Percentiles rank a stretch among this genome's conserved stretches.
Conservation (phyloP, 2,329 filamentous ascomycete species). For the Epichloe sibirici region DNA sequence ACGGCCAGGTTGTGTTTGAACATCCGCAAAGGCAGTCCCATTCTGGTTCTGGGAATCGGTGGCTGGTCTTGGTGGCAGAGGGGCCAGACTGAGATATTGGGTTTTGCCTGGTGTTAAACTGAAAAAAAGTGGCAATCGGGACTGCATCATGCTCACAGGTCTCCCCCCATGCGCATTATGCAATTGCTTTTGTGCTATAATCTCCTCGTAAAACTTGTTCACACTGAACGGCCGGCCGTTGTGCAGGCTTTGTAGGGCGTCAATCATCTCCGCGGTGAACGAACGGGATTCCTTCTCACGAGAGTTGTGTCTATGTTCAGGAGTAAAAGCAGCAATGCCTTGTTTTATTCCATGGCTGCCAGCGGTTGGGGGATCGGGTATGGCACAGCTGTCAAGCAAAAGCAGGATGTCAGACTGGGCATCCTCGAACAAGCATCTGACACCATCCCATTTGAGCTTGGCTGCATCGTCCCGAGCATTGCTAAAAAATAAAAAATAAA, state of each 20-base stretch:
- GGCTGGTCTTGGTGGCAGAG: conserved; percentile 24
- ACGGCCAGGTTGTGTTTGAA: conserved; percentile 11
- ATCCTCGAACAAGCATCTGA: conserved; percentile 50
- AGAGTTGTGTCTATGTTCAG: conserved; percentile 35
- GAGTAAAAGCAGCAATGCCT: conserved; percentile 46
- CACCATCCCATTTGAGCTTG: conserved; percentile 51
- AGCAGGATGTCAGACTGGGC: conserved; percentile 50
- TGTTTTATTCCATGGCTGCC: conserved; percentile 48
- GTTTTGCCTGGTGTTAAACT: conserved; percentile 41
- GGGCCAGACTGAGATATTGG: conserved; percentile 40
- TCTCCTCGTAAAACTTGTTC: conserved; percentile 45
- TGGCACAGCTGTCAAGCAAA: conserved; percentile 48
- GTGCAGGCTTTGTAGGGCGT: conserved; percentile 42
- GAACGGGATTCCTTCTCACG: conserved; percentile 35
- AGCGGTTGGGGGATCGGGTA: conserved; percentile 36
- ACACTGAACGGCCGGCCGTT: conserved; percentile 42
- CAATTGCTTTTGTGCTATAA: conserved; percentile 32
- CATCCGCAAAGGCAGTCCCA: conserved; percentile 13
- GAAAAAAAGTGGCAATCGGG: conserved; percentile 38
- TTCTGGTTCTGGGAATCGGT: conserved; percentile 19
- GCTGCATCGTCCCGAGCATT: conserved; percentile 45
- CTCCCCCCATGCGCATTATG: conserved; percentile 29
- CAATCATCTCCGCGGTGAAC: conserved; percentile 45
- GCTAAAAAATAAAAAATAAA: conserved; percentile 24
- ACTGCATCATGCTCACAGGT: conserved; percentile 33